A percentile compares a stretch with the other conserved stretches of the same genome.
These are phyloP conservation scores for Phytophthora nicotianae DNA, from an alignment of 352 stramenopile genomes.

Conservation along the genomic window DNA sequence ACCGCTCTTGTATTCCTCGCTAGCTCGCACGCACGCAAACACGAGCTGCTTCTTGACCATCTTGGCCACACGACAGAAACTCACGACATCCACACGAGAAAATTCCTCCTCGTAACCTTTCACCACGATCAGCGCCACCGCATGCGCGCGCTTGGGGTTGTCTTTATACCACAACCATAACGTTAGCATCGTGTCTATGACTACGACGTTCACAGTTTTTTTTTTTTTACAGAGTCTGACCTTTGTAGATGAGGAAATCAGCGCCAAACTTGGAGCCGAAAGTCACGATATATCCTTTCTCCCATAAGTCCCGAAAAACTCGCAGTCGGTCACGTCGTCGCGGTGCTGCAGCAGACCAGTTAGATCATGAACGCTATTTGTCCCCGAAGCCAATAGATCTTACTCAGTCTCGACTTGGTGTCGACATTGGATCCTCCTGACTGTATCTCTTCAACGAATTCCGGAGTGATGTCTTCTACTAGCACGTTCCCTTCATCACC, in stretches of 20 bases:
- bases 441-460: conserved; percentile 10
- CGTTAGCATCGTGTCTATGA: neutral
- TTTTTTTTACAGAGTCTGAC: too few species aligned
- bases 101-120: conserved; percentile 53
- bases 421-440: neutral
- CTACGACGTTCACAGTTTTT: too few species aligned
- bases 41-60: conserved; percentile 79
- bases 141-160: conserved; percentile 49
- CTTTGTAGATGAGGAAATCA: conserved; percentile 81
- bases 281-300: conserved; percentile 65
- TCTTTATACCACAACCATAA: conserved; percentile 16
- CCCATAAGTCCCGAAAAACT: conserved; percentile 76
- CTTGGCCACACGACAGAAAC: conserved; percentile 68
- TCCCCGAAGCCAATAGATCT: conserved; percentile 2
- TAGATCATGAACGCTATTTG: conserved; percentile 1
- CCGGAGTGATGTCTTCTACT: conserved; percentile 13
- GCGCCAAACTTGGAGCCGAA: conserved; percentile 85
- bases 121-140: conserved; percentile 58
- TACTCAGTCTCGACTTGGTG: conserved; percentile 33
- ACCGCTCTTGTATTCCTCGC: neutral
- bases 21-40: conserved; percentile 46
- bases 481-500: conserved; percentile 1
- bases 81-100: conserved; percentile 55
- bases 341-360: conserved; percentile 27
- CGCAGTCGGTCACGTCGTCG: conserved; percentile 34